These are phyloP conservation scores for Carallia brachiata DNA, from an alignment of 345 rosid species.

Conservation along the genomic window DNA sequence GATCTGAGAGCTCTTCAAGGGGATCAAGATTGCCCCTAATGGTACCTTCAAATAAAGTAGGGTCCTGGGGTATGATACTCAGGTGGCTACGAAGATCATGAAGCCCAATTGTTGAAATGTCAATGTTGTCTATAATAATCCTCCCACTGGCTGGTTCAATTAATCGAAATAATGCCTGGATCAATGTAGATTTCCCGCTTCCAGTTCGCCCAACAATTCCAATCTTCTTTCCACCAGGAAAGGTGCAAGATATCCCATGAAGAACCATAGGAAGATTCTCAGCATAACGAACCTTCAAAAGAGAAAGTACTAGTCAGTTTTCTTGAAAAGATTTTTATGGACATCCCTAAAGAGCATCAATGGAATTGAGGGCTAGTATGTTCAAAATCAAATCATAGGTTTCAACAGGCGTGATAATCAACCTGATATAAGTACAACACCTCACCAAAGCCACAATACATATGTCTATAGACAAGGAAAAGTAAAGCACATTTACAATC, in stretches of 20 bases:
- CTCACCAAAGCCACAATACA: no score
- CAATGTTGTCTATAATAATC: slow-evolving; percentile 89
- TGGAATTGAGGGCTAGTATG: no score
- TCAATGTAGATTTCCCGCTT: slow-evolving; percentile 95
- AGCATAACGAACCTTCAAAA: slow-evolving; percentile 79
- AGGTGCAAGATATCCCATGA: slow-evolving; percentile 72
- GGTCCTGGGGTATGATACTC: slow-evolving; percentile 98
- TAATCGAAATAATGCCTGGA: slow-evolving; percentile 94
- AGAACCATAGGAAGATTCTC: slow-evolving; percentile 97
- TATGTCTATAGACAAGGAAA: no score
- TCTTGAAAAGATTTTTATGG: neutral
- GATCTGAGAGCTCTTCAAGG: slow-evolving; percentile 90
- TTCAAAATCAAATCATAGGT: no score
- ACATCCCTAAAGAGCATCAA: no score
- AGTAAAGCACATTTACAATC: neutral
- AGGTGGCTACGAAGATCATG: slow-evolving; percentile 96
- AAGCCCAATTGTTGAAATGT: slow-evolving; percentile 83
- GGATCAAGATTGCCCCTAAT: slow-evolving; percentile 95
- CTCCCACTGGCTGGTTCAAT: slow-evolving; percentile 85
- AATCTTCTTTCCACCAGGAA: slow-evolving; percentile 95
- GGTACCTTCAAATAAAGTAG: slow-evolving; percentile 94
- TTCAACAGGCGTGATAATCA: no score
- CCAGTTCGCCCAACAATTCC: slow-evolving; percentile 99
- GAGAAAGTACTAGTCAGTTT: slow-evolving; percentile 17
- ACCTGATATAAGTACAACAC: no score